Conservation (phyloP, 805 yeast genomes). For the Wickerhamiella parazyma region DNA sequence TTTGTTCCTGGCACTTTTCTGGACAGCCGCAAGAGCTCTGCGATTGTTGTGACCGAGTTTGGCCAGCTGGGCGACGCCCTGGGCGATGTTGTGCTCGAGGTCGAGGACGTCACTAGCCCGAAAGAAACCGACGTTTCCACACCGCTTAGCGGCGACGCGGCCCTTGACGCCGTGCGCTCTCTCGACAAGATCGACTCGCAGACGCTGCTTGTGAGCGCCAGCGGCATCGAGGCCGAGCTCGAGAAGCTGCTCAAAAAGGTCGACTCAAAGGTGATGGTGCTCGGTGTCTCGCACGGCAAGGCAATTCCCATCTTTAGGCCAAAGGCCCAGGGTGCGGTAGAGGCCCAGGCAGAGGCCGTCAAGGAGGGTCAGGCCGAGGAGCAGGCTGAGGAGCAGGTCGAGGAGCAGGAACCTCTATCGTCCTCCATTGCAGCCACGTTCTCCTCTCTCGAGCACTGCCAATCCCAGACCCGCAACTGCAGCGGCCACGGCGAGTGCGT, state of each 20-base stretch:
- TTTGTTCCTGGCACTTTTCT: constrained; percentile 16
- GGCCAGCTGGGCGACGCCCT: constrained; percentile 8
- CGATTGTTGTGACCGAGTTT: constrained; percentile 16
- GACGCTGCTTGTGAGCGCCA: constrained; percentile 5
- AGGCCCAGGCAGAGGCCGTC: no score
- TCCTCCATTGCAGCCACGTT: constrained; percentile 8
- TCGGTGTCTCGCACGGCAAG: constrained; percentile 14
- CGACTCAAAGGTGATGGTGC: constrained; percentile 13
- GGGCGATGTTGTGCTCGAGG: constrained; percentile 14
- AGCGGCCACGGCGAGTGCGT: constrained; percentile 29
- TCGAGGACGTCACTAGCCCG: constrained; percentile 4
- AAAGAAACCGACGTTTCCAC: constrained; percentile 1
- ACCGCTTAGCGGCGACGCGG: neutral
- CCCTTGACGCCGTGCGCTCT: neutral
- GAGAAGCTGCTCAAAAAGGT: neutral
- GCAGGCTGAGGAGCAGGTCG: no score
- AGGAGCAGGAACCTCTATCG: no score
- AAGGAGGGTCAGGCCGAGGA: no score
- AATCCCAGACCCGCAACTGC: constrained; percentile 24
- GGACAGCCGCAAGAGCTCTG: constrained; percentile 12
- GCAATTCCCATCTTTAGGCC: neutral
- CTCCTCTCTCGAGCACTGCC: constrained; percentile 24
- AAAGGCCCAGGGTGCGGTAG: no score
- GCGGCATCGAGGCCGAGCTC: constrained; percentile 1
- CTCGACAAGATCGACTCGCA: neutral